phyloP scores from a whole-genome alignment of 2,329 filamentous ascomycete genomes.

The Exserohilum rostratum region DNA sequence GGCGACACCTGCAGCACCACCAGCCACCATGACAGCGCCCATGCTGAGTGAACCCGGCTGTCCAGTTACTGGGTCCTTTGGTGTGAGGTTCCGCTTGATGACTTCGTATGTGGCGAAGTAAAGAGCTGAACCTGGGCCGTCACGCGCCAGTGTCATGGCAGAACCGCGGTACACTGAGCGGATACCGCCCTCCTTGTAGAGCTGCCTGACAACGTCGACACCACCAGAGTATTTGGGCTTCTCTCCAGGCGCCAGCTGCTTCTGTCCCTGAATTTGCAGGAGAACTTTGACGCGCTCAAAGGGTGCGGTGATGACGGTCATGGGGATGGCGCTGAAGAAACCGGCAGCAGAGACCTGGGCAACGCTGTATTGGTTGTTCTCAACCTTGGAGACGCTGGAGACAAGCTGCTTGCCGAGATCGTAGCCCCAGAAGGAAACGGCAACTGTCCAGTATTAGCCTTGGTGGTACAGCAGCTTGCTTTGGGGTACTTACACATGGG shows the following conservation, averaged over 20 bases:
- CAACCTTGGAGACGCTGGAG: constrained; percentile 66
- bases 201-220: constrained; percentile 86
- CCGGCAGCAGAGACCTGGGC: constrained; percentile 88
- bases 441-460: constrained; percentile 53
- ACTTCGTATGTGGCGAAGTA: constrained; percentile 99
- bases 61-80: constrained; percentile 73
- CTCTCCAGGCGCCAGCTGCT: constrained; percentile 81
- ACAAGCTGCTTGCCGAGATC: constrained; percentile 94
- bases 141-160: constrained; percentile 87
- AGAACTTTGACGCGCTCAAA: constrained; percentile 99
- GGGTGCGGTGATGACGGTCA: constrained; percentile 97
- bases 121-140: constrained; percentile 89
- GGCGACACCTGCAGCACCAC: constrained; percentile 88
- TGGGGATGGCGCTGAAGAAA: constrained; percentile 93
- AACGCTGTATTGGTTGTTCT: constrained; percentile 76
- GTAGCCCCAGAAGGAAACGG: constrained; percentile 81
- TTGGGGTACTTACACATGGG: constrained; percentile 84
- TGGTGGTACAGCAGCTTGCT: neutral
- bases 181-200: constrained; percentile 89
- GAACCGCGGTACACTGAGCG: constrained; percentile 91
- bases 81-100: constrained; percentile 86
- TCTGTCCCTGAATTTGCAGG: constrained; percentile 95
- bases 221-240: constrained; percentile 91
- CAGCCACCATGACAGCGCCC: constrained; percentile 81
- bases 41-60: constrained; percentile 81